Conservation (phyloP, 208 protist genomes). For the Crithidia mellificae region DNA sequence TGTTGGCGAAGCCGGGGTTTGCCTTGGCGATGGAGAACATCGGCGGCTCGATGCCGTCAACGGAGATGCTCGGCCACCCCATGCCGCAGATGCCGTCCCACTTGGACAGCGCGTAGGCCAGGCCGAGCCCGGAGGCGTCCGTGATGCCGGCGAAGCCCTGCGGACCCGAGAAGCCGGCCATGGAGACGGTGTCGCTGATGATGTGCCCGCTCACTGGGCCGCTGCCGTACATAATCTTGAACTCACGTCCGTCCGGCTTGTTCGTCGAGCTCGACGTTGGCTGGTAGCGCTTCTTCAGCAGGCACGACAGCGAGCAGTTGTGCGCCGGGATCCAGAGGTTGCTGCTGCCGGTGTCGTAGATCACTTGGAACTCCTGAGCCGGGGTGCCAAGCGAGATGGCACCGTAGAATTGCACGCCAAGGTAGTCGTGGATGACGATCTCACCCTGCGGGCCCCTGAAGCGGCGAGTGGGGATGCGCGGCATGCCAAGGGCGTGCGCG, state of each 20-base stretch:
- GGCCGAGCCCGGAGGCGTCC: constrained; percentile 72
- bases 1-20: constrained; percentile 36
- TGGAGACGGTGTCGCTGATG: constrained; percentile 78
- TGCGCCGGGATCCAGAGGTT: constrained; percentile 69
- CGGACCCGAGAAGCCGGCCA: constrained; percentile 71
- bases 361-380: constrained; percentile 81
- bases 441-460: constrained; percentile 28
- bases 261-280: constrained; percentile 75
- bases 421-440: constrained; percentile 67
- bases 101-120: constrained; percentile 88
- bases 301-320: constrained; percentile 62
- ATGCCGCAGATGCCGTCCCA: constrained; percentile 92
- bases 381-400: constrained; percentile 89
- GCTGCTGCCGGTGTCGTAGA: constrained; percentile 74
- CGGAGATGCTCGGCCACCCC: constrained; percentile 80
- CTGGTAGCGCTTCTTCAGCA: constrained; percentile 84
- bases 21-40: constrained; percentile 57
- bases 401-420: constrained; percentile 92
- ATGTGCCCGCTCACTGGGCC: constrained; percentile 91
- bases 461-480: constrained; percentile 26
- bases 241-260: constrained; percentile 76
- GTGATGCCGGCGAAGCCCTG: constrained; percentile 91
- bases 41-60: constrained; percentile 78
- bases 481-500: constrained; percentile 28
- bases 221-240: constrained; percentile 93